These are phyloP conservation scores for Kurtzmaniella quercitrusa DNA, from an alignment of 1,139 yeast species.

Conservation along the genomic window DNA sequence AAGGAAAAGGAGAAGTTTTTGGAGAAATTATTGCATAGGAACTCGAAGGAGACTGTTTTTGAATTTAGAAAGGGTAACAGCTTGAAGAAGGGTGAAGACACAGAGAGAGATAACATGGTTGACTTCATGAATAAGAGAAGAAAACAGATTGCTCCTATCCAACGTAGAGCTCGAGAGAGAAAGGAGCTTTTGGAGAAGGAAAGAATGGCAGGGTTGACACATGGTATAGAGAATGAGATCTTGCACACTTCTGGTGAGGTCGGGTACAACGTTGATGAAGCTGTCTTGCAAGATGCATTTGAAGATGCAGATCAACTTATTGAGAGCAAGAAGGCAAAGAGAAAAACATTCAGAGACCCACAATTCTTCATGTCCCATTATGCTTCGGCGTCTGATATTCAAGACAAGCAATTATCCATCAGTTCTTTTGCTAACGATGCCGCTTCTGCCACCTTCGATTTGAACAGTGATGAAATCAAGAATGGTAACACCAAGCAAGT, in stretches of 20 bases:
- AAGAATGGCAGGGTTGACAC: constrained; percentile 70
- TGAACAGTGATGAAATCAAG: constrained; percentile 72
- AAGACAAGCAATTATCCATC: constrained; percentile 73
- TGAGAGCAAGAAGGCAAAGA: constrained; percentile 26
- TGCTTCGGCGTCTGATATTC: constrained; percentile 77
- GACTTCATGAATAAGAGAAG: constrained; percentile 85
- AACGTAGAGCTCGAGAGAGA: constrained; percentile 70
- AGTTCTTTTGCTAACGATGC: constrained; percentile 84
- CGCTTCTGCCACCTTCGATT: constrained; percentile 76
- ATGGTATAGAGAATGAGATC: constrained; percentile 68
- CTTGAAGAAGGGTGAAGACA: constrained; percentile 30
- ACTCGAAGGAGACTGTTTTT: constrained; percentile 84
- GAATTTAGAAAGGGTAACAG: constrained; percentile 50
- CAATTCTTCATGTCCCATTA: constrained; percentile 82
- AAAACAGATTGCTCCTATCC: constrained; percentile 83
- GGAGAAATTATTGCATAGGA: constrained; percentile 63
- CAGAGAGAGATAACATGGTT: constrained; percentile 64
- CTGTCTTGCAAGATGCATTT: constrained; percentile 48
- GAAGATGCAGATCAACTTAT: constrained; percentile 59
- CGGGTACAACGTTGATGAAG: constrained; percentile 51
- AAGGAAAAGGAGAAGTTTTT: constrained; percentile 70
- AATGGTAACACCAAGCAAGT: constrained; percentile 59
- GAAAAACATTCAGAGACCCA: constrained; percentile 69
- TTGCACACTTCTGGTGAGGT: constrained; percentile 51
- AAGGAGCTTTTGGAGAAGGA: constrained; percentile 68